phyloP scores from a whole-genome alignment of 1,284 basidiomycete genomes.

The Cryptococcus sp. region DNA sequence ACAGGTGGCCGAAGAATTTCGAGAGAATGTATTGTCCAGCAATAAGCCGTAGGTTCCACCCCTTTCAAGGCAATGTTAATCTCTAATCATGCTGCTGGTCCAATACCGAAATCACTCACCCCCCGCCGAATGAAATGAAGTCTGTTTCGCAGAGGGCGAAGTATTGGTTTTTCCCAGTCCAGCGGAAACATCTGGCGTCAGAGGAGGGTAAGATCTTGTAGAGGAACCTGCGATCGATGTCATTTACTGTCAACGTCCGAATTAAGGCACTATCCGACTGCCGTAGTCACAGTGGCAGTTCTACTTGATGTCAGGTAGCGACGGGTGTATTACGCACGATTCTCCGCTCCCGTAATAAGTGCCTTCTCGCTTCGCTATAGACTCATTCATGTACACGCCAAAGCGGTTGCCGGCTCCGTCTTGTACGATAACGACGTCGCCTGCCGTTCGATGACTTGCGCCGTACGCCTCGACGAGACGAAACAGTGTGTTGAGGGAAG shows the following conservation, averaged over 20 bases:
- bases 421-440: constrained; percentile 62
- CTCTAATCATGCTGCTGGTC: background rate
- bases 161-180: constrained; percentile 90
- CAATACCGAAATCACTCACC: constrained; percentile 59
- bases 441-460: constrained; percentile 45
- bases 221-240: constrained; percentile 64
- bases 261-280: background rate
- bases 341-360: constrained; percentile 81
- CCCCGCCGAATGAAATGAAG: constrained; percentile 85
- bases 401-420: constrained; percentile 68
- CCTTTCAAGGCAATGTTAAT: constrained; percentile 51
- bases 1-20: constrained; percentile 80
- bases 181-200: constrained; percentile 68
- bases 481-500: constrained; percentile 86
- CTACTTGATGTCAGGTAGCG: background rate
- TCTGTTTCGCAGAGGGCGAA: constrained; percentile 79
- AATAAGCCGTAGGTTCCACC: constrained; percentile 87
- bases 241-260: background rate
- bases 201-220: constrained; percentile 60
- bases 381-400: constrained; percentile 79
- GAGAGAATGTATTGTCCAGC: constrained; percentile 77
- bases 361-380: constrained; percentile 62
- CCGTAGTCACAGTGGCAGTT: background rate
- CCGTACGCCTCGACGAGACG: constrained; percentile 58
- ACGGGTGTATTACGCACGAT: constrained; percentile 60